Percentiles rank a stretch among this genome's conserved stretches.
Evolutionary conservation across 2,329 filamentous ascomycete genomes (phyloP).

Genomic region (Aspergillus viridinutans): DNA sequence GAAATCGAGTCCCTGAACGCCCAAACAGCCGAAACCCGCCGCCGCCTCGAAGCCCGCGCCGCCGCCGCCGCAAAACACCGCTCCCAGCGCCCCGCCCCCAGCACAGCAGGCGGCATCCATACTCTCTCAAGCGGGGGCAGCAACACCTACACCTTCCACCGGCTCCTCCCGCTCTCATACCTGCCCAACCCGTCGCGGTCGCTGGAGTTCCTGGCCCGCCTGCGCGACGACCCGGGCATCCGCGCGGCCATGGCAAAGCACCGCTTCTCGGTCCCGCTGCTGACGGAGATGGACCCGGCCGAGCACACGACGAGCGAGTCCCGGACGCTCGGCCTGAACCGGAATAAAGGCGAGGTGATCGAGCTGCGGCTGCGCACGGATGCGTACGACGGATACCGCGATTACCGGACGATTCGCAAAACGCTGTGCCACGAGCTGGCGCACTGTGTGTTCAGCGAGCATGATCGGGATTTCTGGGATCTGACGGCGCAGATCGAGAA

Average conservation of each 20-base stretch:
- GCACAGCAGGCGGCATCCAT: slow-evolving; percentile 20
- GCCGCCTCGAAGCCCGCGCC: slow-evolving; percentile 27
- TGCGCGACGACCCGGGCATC: slow-evolving; percentile 82
- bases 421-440: slow-evolving; percentile 94
- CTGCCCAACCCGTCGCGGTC: slow-evolving; percentile 72
- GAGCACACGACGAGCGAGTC: slow-evolving; percentile 79
- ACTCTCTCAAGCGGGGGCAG: slow-evolving; percentile 24
- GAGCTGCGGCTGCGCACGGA: slow-evolving; percentile 89
- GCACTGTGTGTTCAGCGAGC: slow-evolving; percentile 81
- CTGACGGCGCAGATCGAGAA: slow-evolving; percentile 81
- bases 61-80: slow-evolving; percentile 15
- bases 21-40: slow-evolving; percentile 25
- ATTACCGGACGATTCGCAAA: slow-evolving; percentile 85
- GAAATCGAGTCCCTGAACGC: slow-evolving; percentile 43
- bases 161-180: slow-evolving; percentile 68
- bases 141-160: slow-evolving; percentile 82
- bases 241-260: slow-evolving; percentile 77
- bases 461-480: slow-evolving; percentile 87
- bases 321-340: slow-evolving; percentile 78
- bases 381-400: slow-evolving; percentile 86
- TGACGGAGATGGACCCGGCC: slow-evolving; percentile 94
- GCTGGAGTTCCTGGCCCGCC: slow-evolving; percentile 65
- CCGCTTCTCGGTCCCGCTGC: slow-evolving; percentile 74
- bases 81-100: slow-evolving; percentile 1
- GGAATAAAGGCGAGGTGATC: slow-evolving; percentile 83